phyloP scores from a whole-genome alignment of 306 rosid species.

The Lagenaria siceraria region DNA sequence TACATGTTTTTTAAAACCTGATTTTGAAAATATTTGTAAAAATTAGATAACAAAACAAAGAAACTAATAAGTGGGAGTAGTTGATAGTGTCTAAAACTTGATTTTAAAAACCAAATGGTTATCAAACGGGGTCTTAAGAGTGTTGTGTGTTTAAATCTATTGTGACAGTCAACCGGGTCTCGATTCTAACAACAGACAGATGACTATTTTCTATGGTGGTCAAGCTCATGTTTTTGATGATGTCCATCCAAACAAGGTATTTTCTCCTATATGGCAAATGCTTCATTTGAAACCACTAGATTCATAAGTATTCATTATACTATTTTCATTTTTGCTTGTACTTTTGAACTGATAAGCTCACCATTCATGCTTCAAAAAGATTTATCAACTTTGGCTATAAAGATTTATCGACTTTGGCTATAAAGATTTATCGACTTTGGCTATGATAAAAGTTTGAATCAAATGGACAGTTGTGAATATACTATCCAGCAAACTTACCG shows the following conservation, averaged over 20 bases:
- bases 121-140: neutral
- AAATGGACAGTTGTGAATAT: neutral
- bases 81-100: no score
- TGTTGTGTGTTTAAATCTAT: neutral
- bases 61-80: neutral
- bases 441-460: neutral
- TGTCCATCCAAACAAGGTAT: slow-evolving; percentile 88
- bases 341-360: neutral
- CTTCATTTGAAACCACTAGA: neutral
- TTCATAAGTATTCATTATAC: neutral
- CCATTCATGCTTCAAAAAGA: neutral
- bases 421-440: neutral
- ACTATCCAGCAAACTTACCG: neutral
- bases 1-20: neutral
- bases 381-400: neutral
- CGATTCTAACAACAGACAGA: slow-evolving; percentile 52
- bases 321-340: neutral
- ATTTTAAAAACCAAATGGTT: no score
- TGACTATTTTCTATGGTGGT: slow-evolving; percentile 94
- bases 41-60: no score
- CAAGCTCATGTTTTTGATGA: slow-evolving; percentile 94
- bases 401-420: neutral
- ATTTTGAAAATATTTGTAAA: neutral
- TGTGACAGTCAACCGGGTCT: slow-evolving; percentile 49
- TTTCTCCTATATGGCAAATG: neutral